Base-by-base conservation (phyloP, 192 early-diverging fungal genomes). In the Irineochytrium annulatum region DNA sequence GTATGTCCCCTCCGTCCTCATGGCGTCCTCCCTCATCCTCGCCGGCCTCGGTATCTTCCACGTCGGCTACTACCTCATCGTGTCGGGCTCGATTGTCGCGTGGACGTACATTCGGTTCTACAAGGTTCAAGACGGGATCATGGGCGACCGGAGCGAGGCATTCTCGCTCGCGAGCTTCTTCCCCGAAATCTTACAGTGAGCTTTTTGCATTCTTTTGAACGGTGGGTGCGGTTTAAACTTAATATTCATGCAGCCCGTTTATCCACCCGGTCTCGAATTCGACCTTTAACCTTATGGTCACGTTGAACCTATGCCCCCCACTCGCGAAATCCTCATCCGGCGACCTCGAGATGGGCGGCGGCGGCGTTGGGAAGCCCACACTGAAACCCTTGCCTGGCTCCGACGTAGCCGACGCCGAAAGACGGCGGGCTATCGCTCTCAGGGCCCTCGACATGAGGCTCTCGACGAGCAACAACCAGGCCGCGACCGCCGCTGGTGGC, bases 121-220 rank as follows among this genome's bases (percentile, higher is more conserved):
- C 73, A 89, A 87, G 54, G 58, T 75, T 27, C 81, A 92, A 48
- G 89, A 91, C 60, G 82, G 87, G 14, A 77, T 91, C 17, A 72
- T 72, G 34, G 95, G 95, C 43, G 95, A 95, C 62, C 83, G 89
- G 24, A 89, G 88, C 66, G 93, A 94, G 39, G 86, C 91, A 0
- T 97, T 97, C 82, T 86, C 87, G 0, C 88, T 97, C 56, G 81
- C 76, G 0, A 90, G 89, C 19, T 95, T 97, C 58, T 97, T 92
- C 69, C 95, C 95, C 2, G 90, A 92, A 41, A 70, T 81, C 45
- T 60, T 87, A 14, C 86, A 88, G 87, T 89, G 70, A 72, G 79
- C 68, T 1, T 26, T n/a, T 3, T 13, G 14, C 17, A 13, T 52
- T 24, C 32, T 62, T 2, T 22, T 1, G 1, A 3, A 29, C 3